Evolutionary conservation across 208 protist genomes (phyloP).

Genomic region (Crithidia expoeki): DNA sequence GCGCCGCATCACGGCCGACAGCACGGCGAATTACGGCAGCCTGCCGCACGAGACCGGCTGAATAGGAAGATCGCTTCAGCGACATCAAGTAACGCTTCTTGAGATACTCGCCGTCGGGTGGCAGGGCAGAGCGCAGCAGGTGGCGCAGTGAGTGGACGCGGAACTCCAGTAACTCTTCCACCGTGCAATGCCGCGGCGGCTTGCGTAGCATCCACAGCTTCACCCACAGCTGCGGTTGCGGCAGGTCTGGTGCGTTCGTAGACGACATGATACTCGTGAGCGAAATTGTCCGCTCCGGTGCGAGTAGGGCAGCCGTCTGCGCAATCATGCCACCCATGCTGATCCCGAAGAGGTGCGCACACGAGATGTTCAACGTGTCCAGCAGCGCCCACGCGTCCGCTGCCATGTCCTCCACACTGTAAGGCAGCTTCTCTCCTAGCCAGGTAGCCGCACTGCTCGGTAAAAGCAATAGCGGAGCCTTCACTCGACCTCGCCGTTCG

Average conservation of each 20-base stretch:
- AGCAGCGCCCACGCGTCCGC: conserved; percentile 66
- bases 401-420: conserved; percentile 75
- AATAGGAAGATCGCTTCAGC: conserved; percentile 62
- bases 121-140: conserved; percentile 52
- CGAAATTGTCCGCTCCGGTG: conserved; percentile 58
- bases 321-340: conserved; percentile 87
- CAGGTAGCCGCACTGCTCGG: conserved; percentile 40
- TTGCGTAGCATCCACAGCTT: conserved; percentile 81
- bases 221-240: conserved; percentile 66
- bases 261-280: conserved; percentile 83
- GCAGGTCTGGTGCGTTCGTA: conserved; percentile 73
- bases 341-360: conserved; percentile 79
- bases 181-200: conserved; percentile 57
- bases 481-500: conserved; percentile 49
- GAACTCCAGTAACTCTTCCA: conserved; percentile 76
- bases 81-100: conserved; percentile 65
- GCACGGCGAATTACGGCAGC: conserved; percentile 63
- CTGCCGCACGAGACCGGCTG: conserved; percentile 67
- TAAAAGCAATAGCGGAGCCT: conserved; percentile 56
- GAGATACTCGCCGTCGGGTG: conserved; percentile 66
- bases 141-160: conserved; percentile 53
- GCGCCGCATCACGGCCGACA: conserved; percentile 47
- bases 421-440: conserved; percentile 73
- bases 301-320: conserved; percentile 59
- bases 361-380: conserved; percentile 50